Conservation (phyloP, 2,329 filamentous ascomycete species). For the Dothidotthia symphoricarpi region DNA sequence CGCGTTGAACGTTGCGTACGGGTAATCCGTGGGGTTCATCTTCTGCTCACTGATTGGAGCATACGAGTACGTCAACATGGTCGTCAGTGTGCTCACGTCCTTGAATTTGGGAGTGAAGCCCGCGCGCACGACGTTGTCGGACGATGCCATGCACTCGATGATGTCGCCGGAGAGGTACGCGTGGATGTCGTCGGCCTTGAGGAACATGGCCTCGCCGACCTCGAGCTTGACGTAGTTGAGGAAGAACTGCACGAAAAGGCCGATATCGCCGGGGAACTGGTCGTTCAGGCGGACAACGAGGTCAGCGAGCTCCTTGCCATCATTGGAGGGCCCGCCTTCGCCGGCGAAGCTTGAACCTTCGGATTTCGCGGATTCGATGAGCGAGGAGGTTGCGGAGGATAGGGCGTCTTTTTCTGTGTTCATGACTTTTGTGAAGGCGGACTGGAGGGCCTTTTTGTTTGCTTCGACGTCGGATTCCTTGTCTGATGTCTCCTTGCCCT, state of each 20-base stretch:
- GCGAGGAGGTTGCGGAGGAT: conserved; percentile 61
- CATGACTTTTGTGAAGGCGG: conserved; percentile 78
- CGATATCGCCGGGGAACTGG: conserved; percentile 84
- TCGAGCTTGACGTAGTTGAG: conserved; percentile 89
- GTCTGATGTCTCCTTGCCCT: conserved; percentile 53
- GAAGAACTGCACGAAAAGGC: conserved; percentile 94
- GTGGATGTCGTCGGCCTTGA: conserved; percentile 95
- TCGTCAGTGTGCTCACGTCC: conserved; percentile 82
- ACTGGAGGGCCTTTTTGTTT: conserved; percentile 77
- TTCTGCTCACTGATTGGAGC: conserved; percentile 94
- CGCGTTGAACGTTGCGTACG: conserved; percentile 80
- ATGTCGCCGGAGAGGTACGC: conserved; percentile 93
- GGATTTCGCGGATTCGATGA: conserved; percentile 68
- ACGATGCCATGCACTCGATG: conserved; percentile 97
- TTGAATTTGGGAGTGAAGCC: conserved; percentile 99
- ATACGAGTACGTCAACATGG: conserved; percentile 93
- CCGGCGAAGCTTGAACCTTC: conserved; percentile 73
- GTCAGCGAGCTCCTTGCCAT: conserved; percentile 69
- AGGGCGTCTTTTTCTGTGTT: conserved; percentile 67
- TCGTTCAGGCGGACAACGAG: conserved; percentile 74
- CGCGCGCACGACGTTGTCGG: conserved; percentile 97
- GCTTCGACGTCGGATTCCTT: conserved; percentile 47
- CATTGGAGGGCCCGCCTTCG: conserved; percentile 65
- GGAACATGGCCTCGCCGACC: conserved; percentile 90
- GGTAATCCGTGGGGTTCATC: conserved; percentile 81